A percentile compares a stretch with the other conserved stretches of the same genome.
phyloP scores from a whole-genome alignment of 192 early-diverging fungal genomes.

The Coemansia sp. region DNA sequence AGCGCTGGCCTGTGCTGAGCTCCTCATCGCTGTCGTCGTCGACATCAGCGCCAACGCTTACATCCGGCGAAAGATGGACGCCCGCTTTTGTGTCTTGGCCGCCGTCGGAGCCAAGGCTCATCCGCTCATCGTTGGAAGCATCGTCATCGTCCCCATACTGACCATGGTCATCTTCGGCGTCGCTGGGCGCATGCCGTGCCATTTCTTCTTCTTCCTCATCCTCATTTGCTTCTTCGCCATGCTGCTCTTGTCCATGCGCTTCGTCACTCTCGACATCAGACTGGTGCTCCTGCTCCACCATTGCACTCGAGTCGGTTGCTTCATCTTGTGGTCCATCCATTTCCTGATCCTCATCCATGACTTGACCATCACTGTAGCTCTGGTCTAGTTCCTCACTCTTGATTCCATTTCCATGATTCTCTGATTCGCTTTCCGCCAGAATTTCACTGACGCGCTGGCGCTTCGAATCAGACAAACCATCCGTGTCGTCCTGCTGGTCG shows the following conservation, averaged over 20 bases:
- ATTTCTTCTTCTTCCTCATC: background rate
- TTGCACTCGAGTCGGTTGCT: too few relatives aligned
- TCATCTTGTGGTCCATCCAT: too few relatives aligned
- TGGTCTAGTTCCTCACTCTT: background rate
- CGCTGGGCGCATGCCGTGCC: too few relatives aligned
- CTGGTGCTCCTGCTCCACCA: background rate
- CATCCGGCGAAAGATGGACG: slow-evolving; percentile 1
- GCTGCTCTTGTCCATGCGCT: background rate
- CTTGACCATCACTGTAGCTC: background rate
- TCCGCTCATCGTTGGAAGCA: background rate
- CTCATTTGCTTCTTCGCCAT: background rate
- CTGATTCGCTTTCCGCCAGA: background rate
- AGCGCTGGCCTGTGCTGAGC: background rate
- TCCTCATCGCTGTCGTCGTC: slow-evolving; percentile 20
- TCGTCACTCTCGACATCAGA: background rate
- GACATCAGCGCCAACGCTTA: slow-evolving; percentile 6
- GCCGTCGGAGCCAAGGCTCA: background rate
- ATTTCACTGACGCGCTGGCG: slow-evolving; percentile 27
- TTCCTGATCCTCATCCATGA: too few relatives aligned
- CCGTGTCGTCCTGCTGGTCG: slow-evolving; percentile 11
- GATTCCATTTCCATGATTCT: background rate
- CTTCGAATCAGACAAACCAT: slow-evolving; percentile 19
- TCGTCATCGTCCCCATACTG: background rate
- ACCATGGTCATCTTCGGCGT: background rate
- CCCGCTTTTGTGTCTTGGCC: background rate